Percentiles rank a stretch among this genome's conserved stretches.
Evolutionary conservation across 257 asterid species (phyloP).

Genomic region (Rehmannia glutinosa): DNA sequence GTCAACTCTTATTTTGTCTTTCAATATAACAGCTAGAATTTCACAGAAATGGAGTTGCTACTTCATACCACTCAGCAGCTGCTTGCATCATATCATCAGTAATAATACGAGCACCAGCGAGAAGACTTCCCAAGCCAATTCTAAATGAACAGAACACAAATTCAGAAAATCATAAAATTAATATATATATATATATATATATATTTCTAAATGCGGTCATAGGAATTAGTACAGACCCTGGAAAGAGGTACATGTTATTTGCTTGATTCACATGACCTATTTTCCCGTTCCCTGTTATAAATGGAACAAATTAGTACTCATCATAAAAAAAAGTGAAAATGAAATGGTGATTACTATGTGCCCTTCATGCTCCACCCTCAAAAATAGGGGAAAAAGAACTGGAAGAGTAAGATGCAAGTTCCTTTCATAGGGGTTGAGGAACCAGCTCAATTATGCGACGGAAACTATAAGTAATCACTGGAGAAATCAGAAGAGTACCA

Average conservation of each 20-base stretch:
- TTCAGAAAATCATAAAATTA: constrained; percentile 10
- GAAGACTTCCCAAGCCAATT: constrained; percentile 96
- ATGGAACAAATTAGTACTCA: constrained; percentile 7
- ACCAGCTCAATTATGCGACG: background rate
- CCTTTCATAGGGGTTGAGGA: constrained; percentile 10
- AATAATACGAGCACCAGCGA: constrained; percentile 82
- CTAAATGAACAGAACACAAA: constrained; percentile 35
- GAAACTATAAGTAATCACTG: background rate
- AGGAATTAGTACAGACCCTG: constrained; percentile 67
- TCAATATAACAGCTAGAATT: background rate
- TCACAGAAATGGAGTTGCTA: constrained; percentile 10
- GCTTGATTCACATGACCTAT: constrained; percentile 96
- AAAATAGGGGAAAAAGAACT: background rate
- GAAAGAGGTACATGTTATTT: constrained; percentile 96
- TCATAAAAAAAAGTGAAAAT: background rate
- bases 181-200: background rate
- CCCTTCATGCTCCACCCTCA: background rate
- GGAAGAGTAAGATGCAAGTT: background rate
- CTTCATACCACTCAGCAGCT: constrained; percentile 82
- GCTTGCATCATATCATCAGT: constrained; percentile 95
- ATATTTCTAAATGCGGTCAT: background rate
- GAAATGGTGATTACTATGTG: background rate
- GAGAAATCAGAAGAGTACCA: constrained; percentile 42
- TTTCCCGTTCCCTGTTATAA: constrained; percentile 74
- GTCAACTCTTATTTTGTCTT: background rate